Evolutionary conservation across 2,329 filamentous ascomycete species (phyloP).

Genomic region (Penicillium sp.): DNA sequence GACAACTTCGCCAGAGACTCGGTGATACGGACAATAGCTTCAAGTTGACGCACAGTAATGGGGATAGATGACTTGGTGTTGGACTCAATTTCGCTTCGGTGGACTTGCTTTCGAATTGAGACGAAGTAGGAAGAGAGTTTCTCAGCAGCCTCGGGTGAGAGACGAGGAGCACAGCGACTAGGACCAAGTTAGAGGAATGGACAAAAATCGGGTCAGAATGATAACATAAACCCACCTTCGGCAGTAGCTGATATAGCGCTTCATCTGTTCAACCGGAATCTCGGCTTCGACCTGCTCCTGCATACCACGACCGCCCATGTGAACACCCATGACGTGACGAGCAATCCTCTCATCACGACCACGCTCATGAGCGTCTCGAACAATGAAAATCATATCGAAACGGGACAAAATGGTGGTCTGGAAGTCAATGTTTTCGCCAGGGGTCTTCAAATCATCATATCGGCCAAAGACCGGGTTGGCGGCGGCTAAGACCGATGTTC

Average conservation of each 20-base stretch:
- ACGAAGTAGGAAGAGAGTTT: constrained; percentile 98
- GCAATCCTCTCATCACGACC: constrained; percentile 90
- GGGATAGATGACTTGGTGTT: constrained; percentile 91
- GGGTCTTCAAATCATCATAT: constrained; percentile 96
- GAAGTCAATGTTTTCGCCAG: constrained; percentile 98
- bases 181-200: constrained; percentile 13
- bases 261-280: constrained; percentile 95
- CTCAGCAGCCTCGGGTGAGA: constrained; percentile 87
- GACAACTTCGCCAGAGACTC: constrained; percentile 92
- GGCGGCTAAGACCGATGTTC: constrained; percentile 91
- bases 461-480: constrained; percentile 97
- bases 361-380: constrained; percentile 89
- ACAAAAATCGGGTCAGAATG: background rate
- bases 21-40: constrained; percentile 95
- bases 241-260: constrained; percentile 95
- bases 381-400: constrained; percentile 99
- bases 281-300: constrained; percentile 85
- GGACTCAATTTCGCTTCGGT: constrained; percentile 83
- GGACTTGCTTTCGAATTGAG: constrained; percentile 90
- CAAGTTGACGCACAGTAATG: constrained; percentile 94
- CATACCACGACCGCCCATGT: constrained; percentile 83
- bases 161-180: constrained; percentile 86
- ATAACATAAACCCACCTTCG: constrained; percentile 67
- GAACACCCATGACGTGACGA: constrained; percentile 94
- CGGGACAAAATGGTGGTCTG: constrained; percentile 96